These are phyloP conservation scores for Acanthamoeba culbertsoni DNA, from an alignment of 208 protist species.

Conservation along the genomic window DNA sequence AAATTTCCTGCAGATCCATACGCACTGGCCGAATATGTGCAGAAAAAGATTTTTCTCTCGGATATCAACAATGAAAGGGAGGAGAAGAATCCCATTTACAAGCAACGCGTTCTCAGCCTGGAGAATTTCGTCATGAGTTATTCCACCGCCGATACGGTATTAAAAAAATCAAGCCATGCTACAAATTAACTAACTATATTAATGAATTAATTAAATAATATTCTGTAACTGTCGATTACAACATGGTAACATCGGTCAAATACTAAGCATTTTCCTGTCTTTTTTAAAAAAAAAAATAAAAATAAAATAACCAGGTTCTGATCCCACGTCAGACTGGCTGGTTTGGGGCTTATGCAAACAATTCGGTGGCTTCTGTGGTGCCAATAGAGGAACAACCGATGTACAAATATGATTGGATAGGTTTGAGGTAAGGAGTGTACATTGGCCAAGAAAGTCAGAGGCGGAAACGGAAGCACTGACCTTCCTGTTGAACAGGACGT, in stretches of 20 bases:
- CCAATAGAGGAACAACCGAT: slow-evolving; percentile 23
- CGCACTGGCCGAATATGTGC: not conserved
- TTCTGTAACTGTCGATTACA: too few relatives aligned
- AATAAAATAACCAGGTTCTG: not conserved
- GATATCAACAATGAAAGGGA: slow-evolving; percentile 55
- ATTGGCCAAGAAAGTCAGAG: not conserved
- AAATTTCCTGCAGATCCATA: not conserved
- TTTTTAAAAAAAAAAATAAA: too few relatives aligned
- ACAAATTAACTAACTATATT: too few relatives aligned
- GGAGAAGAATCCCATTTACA: slow-evolving; percentile 34
- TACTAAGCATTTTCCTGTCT: too few relatives aligned
- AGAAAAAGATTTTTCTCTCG: not conserved
- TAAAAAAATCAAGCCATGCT: too few relatives aligned
- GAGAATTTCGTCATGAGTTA: slow-evolving; percentile 41
- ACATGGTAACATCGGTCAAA: too few relatives aligned
- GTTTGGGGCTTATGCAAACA: not conserved
- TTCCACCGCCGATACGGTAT: slow-evolving; percentile 25
- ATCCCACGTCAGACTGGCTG: slow-evolving; percentile 44
- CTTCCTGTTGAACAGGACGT: not conserved
- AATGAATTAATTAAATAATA: too few relatives aligned
- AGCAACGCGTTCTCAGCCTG: slow-evolving; percentile 19
- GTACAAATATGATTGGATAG: slow-evolving; percentile 63
- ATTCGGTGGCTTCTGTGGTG: not conserved
- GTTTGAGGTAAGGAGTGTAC: not conserved
- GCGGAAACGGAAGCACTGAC: not conserved